Conservation (phyloP, 257 asterid genomes). For the Cinchona pubescens region DNA sequence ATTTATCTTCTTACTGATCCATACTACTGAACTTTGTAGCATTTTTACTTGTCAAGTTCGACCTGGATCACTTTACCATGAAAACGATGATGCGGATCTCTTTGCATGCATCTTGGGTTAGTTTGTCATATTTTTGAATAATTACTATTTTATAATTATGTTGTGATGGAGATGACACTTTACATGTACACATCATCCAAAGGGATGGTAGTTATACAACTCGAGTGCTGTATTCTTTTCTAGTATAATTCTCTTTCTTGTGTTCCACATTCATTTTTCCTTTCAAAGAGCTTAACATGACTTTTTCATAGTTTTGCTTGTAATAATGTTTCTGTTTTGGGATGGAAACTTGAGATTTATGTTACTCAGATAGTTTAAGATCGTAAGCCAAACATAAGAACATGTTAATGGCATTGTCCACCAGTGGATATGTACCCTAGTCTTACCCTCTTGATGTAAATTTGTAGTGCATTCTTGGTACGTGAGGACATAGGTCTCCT, state of each 20-base stretch:
- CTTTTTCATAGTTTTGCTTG: background rate
- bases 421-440: background rate
- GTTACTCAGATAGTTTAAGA: background rate
- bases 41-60: conserved; percentile 78
- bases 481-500: background rate
- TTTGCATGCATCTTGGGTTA: conserved; percentile 96
- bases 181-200: no score
- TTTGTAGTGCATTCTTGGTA: no score
- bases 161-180: conserved; percentile 8
- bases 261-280: background rate
- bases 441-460: background rate
- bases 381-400: background rate
- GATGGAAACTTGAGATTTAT: background rate
- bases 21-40: conserved; percentile 38
- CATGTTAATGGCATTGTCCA: background rate
- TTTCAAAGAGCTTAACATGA: background rate
- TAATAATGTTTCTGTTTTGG: background rate
- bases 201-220: background rate
- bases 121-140: conserved; percentile 27
- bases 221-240: background rate
- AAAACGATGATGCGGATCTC: conserved; percentile 70
- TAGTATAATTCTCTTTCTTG: background rate
- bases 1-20: conserved; percentile 24
- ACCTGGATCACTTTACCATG: conserved; percentile 90
- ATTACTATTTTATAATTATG: background rate